Percentiles rank a stretch among this genome's conserved stretches.
Evolutionary conservation across 2,329 filamentous ascomycete species (phyloP).

Genomic region (Fusarium anguioides): DNA sequence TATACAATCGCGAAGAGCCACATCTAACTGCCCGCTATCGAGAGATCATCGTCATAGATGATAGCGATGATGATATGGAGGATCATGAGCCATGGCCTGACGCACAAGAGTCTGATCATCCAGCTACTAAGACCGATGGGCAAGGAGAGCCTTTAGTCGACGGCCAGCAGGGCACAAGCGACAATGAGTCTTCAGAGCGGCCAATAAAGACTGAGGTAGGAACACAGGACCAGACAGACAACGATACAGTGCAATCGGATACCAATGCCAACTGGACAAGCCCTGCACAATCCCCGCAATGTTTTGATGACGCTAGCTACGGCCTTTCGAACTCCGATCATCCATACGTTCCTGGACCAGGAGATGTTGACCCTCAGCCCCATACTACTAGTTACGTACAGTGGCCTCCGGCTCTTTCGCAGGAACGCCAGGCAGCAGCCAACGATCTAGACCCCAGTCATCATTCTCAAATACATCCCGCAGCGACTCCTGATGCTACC

Average conservation of each 20-base stretch:
- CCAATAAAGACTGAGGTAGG: rapidly evolving
- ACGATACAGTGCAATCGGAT: not conserved
- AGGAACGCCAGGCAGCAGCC: no score
- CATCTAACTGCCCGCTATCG: rapidly evolving
- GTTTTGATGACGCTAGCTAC: no score
- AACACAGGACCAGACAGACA: rapidly evolving
- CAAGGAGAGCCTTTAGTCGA: rapidly evolving
- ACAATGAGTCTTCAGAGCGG: no score
- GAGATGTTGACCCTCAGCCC: no score
- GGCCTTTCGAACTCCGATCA: no score
- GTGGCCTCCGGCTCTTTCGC: not conserved
- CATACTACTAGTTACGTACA: rapidly evolving
- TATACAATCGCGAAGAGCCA: not conserved
- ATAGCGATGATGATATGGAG: not conserved
- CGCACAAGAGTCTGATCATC: not conserved
- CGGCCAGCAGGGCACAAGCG: rapidly evolving
- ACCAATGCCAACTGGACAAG: no score
- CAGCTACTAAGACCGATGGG: not conserved
- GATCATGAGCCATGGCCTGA: not conserved
- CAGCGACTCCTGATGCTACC: not conserved
- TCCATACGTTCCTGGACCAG: no score
- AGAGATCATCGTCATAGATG: not conserved
- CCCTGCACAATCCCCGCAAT: no score
- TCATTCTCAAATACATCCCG: not conserved
- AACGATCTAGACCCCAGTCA: not conserved